Percentiles rank a stretch among this genome's conserved stretches.
Conservation (phyloP, 106 monocot species). For the Posidonia australis region DNA sequence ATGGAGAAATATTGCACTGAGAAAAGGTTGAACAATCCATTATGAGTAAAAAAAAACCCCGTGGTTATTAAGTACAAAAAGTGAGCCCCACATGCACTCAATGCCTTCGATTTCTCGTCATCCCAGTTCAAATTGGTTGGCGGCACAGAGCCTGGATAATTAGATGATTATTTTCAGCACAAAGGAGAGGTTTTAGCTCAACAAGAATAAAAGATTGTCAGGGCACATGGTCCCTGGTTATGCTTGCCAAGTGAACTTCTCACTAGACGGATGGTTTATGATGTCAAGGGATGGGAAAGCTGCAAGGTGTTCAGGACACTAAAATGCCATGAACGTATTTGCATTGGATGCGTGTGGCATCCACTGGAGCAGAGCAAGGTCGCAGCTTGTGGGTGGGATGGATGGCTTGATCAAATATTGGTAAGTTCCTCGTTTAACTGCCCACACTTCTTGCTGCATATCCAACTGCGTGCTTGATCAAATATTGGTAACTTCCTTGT, state of each 20-base stretch:
- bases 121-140: conserved; percentile 88
- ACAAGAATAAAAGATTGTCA: conserved; percentile 98
- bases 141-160: conserved; percentile 95
- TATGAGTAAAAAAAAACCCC: conserved; percentile 89
- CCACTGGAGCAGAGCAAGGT: conserved; percentile 95
- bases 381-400: conserved; percentile 99
- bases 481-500: no score
- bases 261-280: conserved; percentile 87
- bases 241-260: conserved; percentile 97
- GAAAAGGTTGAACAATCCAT: no score
- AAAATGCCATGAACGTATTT: conserved; percentile 80
- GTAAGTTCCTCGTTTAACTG: no score
- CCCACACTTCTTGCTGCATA: no score
- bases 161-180: conserved; percentile 95
- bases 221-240: conserved; percentile 91
- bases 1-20: no score
- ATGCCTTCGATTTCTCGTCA: conserved; percentile 94
- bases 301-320: conserved; percentile 87
- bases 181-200: conserved; percentile 95
- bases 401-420: conserved; percentile 97
- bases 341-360: conserved; percentile 96
- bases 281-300: conserved; percentile 94
- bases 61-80: conserved; percentile 97
- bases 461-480: no score
- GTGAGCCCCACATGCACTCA: conserved; percentile 99